Percentiles rank a stretch among this genome's conserved stretches.
These are phyloP conservation scores for Backusella liffmaniae DNA, from an alignment of 192 early-diverging fungal genomes.

Conservation along the genomic window DNA sequence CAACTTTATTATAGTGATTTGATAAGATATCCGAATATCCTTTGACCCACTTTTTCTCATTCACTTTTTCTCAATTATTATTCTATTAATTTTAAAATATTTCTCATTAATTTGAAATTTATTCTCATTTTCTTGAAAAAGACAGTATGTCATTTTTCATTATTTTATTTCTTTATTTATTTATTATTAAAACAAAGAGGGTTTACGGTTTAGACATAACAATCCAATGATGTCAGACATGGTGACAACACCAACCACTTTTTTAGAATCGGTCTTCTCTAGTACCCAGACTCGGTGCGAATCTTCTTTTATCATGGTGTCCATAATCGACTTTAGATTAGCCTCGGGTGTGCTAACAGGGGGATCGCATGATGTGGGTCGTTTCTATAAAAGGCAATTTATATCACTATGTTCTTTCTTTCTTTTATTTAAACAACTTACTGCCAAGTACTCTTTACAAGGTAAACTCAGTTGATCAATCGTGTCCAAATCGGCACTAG, in stretches of 20 bases:
- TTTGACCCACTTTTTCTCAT: too few species aligned
- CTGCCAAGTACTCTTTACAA: conserved; percentile 53
- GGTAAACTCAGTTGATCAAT: conserved; percentile 43
- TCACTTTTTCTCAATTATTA: too few species aligned
- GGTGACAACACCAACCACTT: conserved; percentile 53
- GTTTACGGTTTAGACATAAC: neutral
- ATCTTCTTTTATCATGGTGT: conserved; percentile 38
- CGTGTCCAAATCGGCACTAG: conserved; percentile 43
- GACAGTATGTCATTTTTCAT: too few species aligned
- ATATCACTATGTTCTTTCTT: neutral
- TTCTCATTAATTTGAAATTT: too few species aligned
- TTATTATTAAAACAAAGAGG: neutral
- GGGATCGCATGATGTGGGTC: conserved; percentile 5
- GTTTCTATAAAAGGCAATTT: conserved; percentile 7
- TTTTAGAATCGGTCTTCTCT: conserved; percentile 21
- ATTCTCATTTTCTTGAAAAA: too few species aligned
- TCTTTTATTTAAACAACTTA: conserved; percentile 15
- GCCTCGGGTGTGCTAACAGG: conserved; percentile 26
- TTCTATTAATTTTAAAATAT: too few species aligned
- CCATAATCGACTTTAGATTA: conserved; percentile 39
- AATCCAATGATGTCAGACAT: conserved; percentile 54
- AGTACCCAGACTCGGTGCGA: conserved; percentile 64
- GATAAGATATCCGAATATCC: too few species aligned
- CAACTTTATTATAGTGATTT: too few species aligned
- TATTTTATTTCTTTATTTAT: neutral